phyloP scores from a whole-genome alignment of 495 filamentous ascomycete species.

The Hypoxylon fuscum region DNA sequence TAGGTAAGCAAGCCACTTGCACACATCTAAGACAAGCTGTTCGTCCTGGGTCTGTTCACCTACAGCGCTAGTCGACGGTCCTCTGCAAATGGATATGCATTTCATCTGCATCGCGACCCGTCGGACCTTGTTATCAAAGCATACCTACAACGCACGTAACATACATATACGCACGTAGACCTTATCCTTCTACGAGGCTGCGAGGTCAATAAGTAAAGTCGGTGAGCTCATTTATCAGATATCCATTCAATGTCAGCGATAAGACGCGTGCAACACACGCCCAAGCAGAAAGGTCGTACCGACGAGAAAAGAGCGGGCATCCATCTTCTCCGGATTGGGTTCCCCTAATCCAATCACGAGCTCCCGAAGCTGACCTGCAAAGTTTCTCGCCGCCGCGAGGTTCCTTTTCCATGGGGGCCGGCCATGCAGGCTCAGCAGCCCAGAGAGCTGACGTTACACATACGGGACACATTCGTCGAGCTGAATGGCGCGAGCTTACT shows the following conservation, averaged over 20 bases:
- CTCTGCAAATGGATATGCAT: too few species aligned
- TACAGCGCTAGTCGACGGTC: too few species aligned
- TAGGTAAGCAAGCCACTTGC: too few species aligned
- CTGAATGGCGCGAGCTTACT: constrained; percentile 21
- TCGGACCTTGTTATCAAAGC: too few species aligned
- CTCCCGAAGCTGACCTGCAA: constrained; percentile 11
- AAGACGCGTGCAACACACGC: constrained; percentile 13
- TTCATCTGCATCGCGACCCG: too few species aligned
- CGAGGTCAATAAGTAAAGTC: background rate
- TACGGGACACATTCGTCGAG: constrained; percentile 24
- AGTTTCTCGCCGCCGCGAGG: constrained; percentile 8
- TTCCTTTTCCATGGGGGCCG: constrained; percentile 30
- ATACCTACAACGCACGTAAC: too few species aligned
- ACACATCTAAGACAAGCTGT: too few species aligned
- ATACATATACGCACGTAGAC: too few species aligned
- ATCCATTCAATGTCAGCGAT: constrained; percentile 12
- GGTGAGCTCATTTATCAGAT: constrained; percentile 10
- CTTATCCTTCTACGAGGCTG: too few species aligned
- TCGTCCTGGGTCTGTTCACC: too few species aligned
- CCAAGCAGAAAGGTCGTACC: constrained; percentile 22
- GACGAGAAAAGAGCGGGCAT: constrained; percentile 26
- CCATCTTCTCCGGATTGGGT: constrained; percentile 16
- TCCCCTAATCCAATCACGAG: constrained; percentile 31
- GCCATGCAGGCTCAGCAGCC: constrained; percentile 27
- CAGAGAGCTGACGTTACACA: constrained; percentile 30